Evolutionary conservation across 2,329 filamentous ascomycete genomes (phyloP).

Genomic region (Phialophora tarda): DNA sequence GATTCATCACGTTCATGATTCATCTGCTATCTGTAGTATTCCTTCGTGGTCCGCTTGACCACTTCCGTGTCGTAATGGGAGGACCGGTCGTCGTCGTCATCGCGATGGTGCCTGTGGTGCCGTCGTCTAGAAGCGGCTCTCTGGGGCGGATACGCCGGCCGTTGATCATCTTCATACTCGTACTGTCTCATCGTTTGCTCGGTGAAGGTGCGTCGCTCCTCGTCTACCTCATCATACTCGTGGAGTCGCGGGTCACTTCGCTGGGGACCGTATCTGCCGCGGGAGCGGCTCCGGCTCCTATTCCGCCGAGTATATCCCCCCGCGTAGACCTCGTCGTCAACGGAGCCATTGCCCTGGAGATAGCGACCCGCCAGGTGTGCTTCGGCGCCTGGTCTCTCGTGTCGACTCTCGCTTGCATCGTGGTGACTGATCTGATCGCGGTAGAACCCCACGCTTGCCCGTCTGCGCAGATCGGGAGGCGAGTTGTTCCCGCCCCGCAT

Average conservation of each 20-base stretch:
- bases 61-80: conserved; percentile 26
- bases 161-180: conserved; percentile 32
- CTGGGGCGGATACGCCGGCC: conserved; percentile 27
- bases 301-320: conserved; percentile 19
- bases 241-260: conserved; percentile 41
- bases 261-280: conserved; percentile 41
- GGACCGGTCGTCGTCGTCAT: conserved; percentile 33
- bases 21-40: conserved; percentile 26
- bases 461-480: conserved; percentile 21
- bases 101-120: conserved; percentile 23
- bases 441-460: conserved; percentile 34
- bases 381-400: conserved; percentile 37
- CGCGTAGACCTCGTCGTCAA: conserved; percentile 21
- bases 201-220: conserved; percentile 38
- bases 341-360: conserved; percentile 25
- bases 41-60: conserved; percentile 21
- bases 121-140: conserved; percentile 16
- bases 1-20: not conserved
- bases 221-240: conserved; percentile 35
- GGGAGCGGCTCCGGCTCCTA: conserved; percentile 41
- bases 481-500: conserved; percentile 32
- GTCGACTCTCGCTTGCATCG: conserved; percentile 35
- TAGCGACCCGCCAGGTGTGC: conserved; percentile 34
- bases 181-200: conserved; percentile 34
- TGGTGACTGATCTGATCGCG: conserved; percentile 33